Percentiles rank a stretch among this genome's conserved stretches.
Evolutionary conservation across 2,329 filamentous ascomycete genomes (phyloP).

Genomic region (Fusarium sp.): DNA sequence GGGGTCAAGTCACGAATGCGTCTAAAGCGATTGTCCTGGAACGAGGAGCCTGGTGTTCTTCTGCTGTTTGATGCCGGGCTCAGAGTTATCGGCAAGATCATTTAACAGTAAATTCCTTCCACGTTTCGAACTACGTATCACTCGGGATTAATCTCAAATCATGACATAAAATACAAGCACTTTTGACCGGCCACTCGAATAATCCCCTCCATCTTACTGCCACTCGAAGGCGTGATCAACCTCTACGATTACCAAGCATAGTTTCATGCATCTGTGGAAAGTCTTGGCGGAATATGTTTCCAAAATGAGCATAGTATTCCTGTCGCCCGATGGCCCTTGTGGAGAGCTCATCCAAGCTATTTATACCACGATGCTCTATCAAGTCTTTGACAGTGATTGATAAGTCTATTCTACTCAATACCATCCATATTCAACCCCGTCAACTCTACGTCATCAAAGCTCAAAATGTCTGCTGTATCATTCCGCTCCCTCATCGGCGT

Average conservation of each 20-base stretch:
- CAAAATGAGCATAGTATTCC: background rate
- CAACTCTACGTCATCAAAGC: background rate
- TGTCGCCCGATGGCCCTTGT: background rate
- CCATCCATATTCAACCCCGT: background rate
- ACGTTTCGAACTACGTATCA: background rate
- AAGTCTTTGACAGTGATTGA: background rate
- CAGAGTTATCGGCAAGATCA: background rate
- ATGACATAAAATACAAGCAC: background rate
- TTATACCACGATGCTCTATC: background rate
- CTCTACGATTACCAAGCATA: background rate
- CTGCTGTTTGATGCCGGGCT: background rate
- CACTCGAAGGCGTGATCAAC: background rate
- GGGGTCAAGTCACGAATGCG: background rate
- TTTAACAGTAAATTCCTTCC: accelerated
- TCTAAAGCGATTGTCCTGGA: background rate
- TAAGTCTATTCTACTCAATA: background rate
- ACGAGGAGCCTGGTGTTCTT: background rate
- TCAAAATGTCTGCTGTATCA: constrained; percentile 3
- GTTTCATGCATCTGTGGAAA: background rate
- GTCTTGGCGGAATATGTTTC: background rate
- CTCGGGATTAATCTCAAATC: background rate
- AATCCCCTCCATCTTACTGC: background rate
- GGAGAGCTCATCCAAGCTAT: background rate
- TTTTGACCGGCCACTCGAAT: background rate
- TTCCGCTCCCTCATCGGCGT: constrained; percentile 66